A percentile compares a stretch with the other conserved stretches of the same genome.
phyloP scores from a whole-genome alignment of 164 flowering plant genomes.

The Platanus orientalis region DNA sequence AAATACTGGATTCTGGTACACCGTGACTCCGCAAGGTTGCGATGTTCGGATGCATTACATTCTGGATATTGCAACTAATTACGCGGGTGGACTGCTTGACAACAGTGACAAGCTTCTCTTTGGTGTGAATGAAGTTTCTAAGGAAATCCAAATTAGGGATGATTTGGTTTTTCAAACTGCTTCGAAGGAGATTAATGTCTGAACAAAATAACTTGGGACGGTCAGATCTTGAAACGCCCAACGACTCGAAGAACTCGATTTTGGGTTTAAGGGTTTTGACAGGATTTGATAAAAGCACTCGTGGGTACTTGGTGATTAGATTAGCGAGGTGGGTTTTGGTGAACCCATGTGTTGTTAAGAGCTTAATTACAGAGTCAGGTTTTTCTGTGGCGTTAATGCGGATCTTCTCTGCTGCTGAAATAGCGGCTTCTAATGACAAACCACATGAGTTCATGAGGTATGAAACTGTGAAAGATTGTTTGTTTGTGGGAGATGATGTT shows the following conservation, averaged over 20 bases:
- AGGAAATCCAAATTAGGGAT: background rate
- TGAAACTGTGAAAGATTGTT: conserved; percentile 10
- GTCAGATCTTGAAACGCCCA: too few species aligned
- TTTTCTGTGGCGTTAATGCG: conserved; percentile 5
- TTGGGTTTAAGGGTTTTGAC: conserved; percentile 17
- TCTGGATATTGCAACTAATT: background rate
- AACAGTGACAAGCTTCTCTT: background rate
- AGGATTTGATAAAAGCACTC: conserved; percentile 1
- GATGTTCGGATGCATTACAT: background rate
- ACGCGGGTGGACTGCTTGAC: background rate
- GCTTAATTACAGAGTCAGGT: background rate
- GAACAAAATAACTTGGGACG: background rate
- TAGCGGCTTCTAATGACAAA: too few species aligned
- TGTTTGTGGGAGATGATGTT: background rate
- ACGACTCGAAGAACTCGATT: conserved; percentile 5
- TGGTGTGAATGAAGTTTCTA: background rate
- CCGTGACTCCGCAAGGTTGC: too few species aligned
- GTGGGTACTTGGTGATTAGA: background rate
- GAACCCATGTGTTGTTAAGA: conserved; percentile 5
- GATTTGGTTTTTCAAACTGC: conserved; percentile 8
- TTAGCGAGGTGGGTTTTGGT: conserved; percentile 3
- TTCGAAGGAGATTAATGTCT: background rate
- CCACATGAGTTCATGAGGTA: conserved; percentile 18
- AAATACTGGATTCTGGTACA: background rate
- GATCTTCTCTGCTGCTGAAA: conserved; percentile 7